phyloP scores from a whole-genome alignment of 768 basidiomycete genomes.

The Peribolospora kevripleyi region DNA sequence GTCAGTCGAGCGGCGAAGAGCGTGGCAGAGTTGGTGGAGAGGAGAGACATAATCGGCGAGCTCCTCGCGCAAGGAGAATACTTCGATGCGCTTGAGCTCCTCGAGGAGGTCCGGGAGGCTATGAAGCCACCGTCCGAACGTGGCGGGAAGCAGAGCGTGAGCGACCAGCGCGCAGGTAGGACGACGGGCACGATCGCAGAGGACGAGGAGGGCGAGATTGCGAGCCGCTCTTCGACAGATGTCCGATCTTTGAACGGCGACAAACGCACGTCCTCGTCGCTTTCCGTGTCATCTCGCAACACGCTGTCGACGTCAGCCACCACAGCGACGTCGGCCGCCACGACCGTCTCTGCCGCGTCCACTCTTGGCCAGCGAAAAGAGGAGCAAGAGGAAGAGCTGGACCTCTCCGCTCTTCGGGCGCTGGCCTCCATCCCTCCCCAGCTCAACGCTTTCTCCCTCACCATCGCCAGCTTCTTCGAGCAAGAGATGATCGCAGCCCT shows the following conservation, averaged over 20 bases:
- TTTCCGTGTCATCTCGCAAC: not conserved
- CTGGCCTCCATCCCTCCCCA: constrained; percentile 53
- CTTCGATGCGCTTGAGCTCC: constrained; percentile 53
- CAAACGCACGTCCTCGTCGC: not conserved
- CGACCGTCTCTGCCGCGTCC: constrained; percentile 17
- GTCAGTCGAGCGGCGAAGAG: constrained; percentile 23
- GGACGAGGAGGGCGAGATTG: not conserved
- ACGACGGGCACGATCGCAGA: not conserved
- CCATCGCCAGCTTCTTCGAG: constrained; percentile 53
- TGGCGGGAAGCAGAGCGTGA: not conserved
- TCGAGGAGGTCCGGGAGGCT: constrained; percentile 36
- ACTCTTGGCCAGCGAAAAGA: constrained; percentile 21
- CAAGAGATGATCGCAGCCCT: constrained; percentile 51
- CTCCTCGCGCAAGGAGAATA: constrained; percentile 70
- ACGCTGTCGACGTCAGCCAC: not conserved
- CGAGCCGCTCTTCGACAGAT: not conserved
- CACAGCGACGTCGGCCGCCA: constrained; percentile 8
- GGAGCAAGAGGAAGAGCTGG: constrained; percentile 20
- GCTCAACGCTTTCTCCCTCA: constrained; percentile 41
- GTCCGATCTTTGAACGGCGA: not conserved
- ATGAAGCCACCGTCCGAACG: not conserved
- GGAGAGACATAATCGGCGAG: constrained; percentile 48
- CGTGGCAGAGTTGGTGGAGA: constrained; percentile 37
- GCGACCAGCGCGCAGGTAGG: not conserved
- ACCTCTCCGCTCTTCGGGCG: constrained; percentile 43